A percentile compares a stretch with the other conserved stretches of the same genome.
Conservation (phyloP, 108 stramenopile species). For the Hondaea fermentalgiana region DNA sequence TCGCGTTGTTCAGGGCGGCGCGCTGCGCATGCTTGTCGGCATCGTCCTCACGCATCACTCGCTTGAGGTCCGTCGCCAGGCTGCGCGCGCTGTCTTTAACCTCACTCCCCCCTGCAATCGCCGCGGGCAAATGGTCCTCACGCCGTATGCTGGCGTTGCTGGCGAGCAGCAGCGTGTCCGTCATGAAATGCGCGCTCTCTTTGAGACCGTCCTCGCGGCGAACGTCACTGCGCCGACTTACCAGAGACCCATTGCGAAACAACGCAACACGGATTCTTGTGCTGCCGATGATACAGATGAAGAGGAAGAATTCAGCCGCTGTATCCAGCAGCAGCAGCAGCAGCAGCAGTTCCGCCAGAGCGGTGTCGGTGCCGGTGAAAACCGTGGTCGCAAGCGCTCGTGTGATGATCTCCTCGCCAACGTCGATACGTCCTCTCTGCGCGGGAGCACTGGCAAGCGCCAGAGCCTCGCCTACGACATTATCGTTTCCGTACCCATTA, state of each 20-base stretch:
- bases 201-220: neutral
- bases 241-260: neutral
- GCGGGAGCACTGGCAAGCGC: neutral
- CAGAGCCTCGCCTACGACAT: neutral
- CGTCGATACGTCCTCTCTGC: neutral
- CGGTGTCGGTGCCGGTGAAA: neutral
- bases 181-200: neutral
- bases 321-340: too few species aligned
- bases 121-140: neutral
- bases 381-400: neutral
- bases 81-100: constrained; percentile 12
- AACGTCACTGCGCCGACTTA: neutral
- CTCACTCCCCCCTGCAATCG: neutral
- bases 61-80: neutral
- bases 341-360: too few species aligned
- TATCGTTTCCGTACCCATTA: neutral
- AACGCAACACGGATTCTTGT: too few species aligned
- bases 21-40: neutral
- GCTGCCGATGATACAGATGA: too few species aligned
- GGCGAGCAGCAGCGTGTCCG: constrained; percentile 10
- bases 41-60: neutral
- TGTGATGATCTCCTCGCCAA: neutral
- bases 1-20: neutral
- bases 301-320: too few species aligned
- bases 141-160: neutral